Conservation (phyloP, 129 eudicot genomes). For the Cynara cardunculus region DNA sequence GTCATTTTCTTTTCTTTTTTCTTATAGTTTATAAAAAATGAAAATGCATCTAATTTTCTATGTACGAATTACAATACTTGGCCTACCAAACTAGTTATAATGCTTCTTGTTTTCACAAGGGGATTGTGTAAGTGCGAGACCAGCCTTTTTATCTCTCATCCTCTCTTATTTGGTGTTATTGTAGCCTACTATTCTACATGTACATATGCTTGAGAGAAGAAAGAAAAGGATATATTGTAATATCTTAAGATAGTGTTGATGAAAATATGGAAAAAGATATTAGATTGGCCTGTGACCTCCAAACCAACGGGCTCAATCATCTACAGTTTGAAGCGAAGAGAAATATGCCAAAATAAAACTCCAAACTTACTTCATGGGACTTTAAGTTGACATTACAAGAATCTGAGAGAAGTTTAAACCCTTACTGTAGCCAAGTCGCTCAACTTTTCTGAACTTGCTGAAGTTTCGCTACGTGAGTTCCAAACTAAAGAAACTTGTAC, state of each 20-base stretch:
- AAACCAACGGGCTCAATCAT: background rate
- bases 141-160: background rate
- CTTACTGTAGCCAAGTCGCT: constrained; percentile 74
- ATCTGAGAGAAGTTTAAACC: background rate
- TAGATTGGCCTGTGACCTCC: background rate
- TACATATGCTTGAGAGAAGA: background rate
- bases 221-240: background rate
- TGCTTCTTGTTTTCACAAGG: background rate
- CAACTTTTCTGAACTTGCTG: constrained; percentile 61
- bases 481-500: constrained; percentile 90
- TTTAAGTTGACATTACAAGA: background rate
- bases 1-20: background rate
- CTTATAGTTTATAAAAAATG: background rate
- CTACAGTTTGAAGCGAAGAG: background rate
- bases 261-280: background rate
- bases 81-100: background rate
- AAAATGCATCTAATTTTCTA: background rate
- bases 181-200: background rate
- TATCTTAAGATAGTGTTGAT: background rate
- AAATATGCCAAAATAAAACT: background rate
- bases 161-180: background rate
- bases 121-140: background rate
- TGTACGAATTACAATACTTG: background rate
- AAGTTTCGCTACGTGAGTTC: constrained; percentile 85
- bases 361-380: background rate